A percentile compares a stretch with the other conserved stretches of the same genome.
These are phyloP conservation scores for Paraphaeosphaeria sporulosa DNA, from an alignment of 2,329 filamentous ascomycete species.

Conservation along the genomic window DNA sequence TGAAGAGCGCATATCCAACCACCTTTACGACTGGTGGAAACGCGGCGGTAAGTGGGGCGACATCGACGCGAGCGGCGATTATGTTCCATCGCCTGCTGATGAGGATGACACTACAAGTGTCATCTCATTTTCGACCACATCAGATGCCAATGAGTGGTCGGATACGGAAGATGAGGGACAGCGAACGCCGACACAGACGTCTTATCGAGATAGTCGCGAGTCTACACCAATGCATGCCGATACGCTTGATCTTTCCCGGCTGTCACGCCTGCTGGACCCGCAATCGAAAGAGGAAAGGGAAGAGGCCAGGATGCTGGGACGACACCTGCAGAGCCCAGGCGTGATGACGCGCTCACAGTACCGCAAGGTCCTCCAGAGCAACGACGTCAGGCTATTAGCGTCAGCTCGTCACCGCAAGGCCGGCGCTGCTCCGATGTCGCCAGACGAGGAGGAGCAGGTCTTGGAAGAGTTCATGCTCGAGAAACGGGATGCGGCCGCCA, in stretches of 20 bases:
- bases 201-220: conserved; percentile 60
- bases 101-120: conserved; percentile 82
- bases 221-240: conserved; percentile 60
- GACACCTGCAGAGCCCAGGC: conserved; percentile 74
- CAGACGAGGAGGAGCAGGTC: conserved; percentile 64
- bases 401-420: conserved; percentile 41
- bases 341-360: conserved; percentile 86
- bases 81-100: conserved; percentile 63
- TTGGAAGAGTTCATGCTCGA: conserved; percentile 67
- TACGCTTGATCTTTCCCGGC: conserved; percentile 67
- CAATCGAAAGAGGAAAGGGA: conserved; percentile 77
- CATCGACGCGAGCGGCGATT: conserved; percentile 81
- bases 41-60: conserved; percentile 85
- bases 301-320: conserved; percentile 81
- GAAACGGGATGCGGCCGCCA: conserved; percentile 55
- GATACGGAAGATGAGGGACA: conserved; percentile 59
- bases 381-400: conserved; percentile 73
- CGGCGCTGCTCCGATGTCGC: conserved; percentile 29
- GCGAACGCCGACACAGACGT: conserved; percentile 76
- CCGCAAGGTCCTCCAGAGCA: conserved; percentile 70
- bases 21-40: conserved; percentile 86
- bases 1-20: conserved; percentile 74
- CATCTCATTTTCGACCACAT: conserved; percentile 69
- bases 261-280: conserved; percentile 84
- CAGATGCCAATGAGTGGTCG: conserved; percentile 51